A percentile compares a stretch with the other conserved stretches of the same genome.
These are phyloP conservation scores for Colletotrichum sp. DNA, from an alignment of 2,329 filamentous ascomycete genomes.

Conservation along the genomic window DNA sequence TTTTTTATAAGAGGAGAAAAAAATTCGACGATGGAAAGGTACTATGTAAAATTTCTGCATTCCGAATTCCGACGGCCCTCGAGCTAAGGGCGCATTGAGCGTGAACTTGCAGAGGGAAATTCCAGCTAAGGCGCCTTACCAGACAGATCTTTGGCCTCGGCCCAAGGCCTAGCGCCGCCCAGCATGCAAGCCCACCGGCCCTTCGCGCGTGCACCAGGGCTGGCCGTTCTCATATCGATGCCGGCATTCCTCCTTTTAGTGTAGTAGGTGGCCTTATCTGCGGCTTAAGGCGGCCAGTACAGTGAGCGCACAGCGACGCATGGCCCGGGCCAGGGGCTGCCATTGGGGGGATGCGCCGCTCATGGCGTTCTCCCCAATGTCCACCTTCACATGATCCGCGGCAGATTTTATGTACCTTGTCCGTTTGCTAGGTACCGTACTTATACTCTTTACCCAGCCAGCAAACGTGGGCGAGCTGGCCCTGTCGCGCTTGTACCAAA, in stretches of 20 bases:
- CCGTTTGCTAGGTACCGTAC: not conserved
- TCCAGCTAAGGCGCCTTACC: not conserved
- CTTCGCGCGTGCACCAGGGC: not conserved
- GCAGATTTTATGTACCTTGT: not conserved
- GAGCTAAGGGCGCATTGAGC: not conserved
- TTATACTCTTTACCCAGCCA: not conserved
- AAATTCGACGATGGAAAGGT: not conserved
- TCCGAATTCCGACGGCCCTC: not conserved
- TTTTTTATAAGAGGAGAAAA: not conserved
- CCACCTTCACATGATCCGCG: slow-evolving; percentile 21
- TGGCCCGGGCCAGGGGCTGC: not conserved
- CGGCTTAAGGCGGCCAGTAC: not conserved
- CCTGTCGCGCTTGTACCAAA: not conserved
- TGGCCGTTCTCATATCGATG: not conserved
- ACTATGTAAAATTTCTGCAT: not conserved
- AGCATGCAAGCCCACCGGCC: not conserved
- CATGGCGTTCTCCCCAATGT: not conserved
- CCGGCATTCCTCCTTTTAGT: slow-evolving; percentile 5
- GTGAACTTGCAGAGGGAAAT: not conserved
- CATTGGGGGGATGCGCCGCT: not conserved
- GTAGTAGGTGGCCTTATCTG: not conserved
- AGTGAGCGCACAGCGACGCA: not conserved
- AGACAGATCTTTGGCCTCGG: not conserved
- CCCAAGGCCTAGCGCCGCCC: not conserved
- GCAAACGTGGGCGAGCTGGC: not conserved